Percentiles rank a stretch among this genome's conserved stretches.
Evolutionary conservation across 768 basidiomycete genomes (phyloP).

Genomic region (Boletus pseudo-olivaceus): DNA sequence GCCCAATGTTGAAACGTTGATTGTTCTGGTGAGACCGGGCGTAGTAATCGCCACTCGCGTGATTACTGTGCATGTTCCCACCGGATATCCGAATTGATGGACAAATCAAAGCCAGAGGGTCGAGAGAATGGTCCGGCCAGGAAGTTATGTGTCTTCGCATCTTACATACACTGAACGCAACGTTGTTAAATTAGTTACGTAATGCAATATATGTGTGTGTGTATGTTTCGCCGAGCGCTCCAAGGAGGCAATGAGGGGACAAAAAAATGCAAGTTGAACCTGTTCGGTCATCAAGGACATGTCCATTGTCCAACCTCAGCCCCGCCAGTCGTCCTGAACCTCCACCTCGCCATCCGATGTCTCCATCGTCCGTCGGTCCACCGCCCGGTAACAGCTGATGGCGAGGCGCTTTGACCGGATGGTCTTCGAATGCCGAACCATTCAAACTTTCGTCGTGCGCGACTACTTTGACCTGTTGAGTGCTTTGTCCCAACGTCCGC

Average conservation of each 20-base stretch:
- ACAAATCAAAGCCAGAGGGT: background rate
- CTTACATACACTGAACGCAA: background rate
- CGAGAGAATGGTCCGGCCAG: background rate
- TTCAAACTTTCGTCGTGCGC: background rate
- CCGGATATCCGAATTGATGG: background rate
- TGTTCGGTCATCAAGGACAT: background rate
- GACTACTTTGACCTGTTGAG: conserved; percentile 1
- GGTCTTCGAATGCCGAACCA: background rate
- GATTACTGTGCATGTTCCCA: conserved; percentile 6
- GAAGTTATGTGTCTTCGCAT: background rate
- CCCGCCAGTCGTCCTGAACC: background rate
- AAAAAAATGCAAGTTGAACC: background rate
- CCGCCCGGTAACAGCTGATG: background rate
- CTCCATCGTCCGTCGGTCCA: background rate
- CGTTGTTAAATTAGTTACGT: conserved; percentile 4
- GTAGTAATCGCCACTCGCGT: background rate
- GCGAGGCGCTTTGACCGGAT: conserved; percentile 5
- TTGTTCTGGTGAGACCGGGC: conserved; percentile 2
- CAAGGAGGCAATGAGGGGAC: background rate
- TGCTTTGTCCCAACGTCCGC: conserved; percentile 11
- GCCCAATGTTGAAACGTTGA: background rate
- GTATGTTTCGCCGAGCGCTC: background rate
- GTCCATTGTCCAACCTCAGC: background rate
- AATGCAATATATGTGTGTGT: background rate
- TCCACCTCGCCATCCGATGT: background rate